Base-by-base conservation (phyloP, 768 basidiomycete genomes). In the Leccinum subtestaceum region DNA sequence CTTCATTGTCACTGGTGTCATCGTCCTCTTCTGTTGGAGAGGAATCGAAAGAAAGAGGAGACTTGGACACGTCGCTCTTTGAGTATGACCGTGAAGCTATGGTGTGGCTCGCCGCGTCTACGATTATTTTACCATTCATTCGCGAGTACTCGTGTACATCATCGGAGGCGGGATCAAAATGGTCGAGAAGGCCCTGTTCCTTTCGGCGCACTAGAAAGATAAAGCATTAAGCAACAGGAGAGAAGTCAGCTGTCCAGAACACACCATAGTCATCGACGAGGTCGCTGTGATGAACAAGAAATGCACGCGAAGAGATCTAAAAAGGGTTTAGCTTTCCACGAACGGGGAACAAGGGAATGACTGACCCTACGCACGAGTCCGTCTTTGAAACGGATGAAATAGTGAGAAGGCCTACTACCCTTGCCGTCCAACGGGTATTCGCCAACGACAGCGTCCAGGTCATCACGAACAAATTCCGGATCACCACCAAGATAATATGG, bases 341-440 rank as follows among this genome's bases (percentile, higher is more conserved):
- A 21, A 11, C 38, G 12, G 12, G n/a, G 2, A n/a, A 46, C 4
- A 49, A 17, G 36, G 32, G 52, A 11, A 34, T 23, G 19, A 68
- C 79, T 57, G 59, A 87, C 89, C 74, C 80, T 84, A 63, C 81
- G 77, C 11, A 81, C 79, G 29, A 84, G 79, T n/a, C 85, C 88
- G 17, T 80, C 80, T 48, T 74, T 70, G 61, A 79, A 81, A 36
- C 82, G 79, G 46, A 84, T 88, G 71, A 81, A 91, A 68, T 85
- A 89, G 65, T 78, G 87, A 17, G 75, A 67, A n/a, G 70, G 67
- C 21, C 63, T 65, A 7, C 66, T 65, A 7, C 66, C 72, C 5
- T 78, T 72, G 11, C 47, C 54, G 19, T 59, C 60, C 21, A 65
- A 43, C 3, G 65, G 70, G 60, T 80, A 79, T 67, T 89, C 85